A percentile compares a stretch with the other conserved stretches of the same genome.
phyloP scores from a whole-genome alignment of 495 filamentous ascomycete genomes.

The Letharia lupina region DNA sequence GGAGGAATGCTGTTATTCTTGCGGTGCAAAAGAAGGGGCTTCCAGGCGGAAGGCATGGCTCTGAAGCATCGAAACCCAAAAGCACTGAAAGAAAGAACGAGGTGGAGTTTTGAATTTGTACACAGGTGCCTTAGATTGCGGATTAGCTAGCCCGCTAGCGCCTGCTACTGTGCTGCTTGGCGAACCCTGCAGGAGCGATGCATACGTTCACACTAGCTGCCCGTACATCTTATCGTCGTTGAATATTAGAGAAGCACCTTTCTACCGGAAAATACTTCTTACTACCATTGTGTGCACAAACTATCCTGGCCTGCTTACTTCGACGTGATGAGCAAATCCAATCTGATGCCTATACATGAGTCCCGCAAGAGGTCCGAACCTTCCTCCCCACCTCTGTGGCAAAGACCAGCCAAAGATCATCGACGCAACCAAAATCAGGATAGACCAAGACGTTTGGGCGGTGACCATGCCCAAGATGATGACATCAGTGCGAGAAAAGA shows the following conservation, averaged over 20 bases:
- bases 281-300: not conserved
- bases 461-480: conserved; percentile 5
- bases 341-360: conserved; percentile 1
- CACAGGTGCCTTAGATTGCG: not conserved
- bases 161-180: not conserved
- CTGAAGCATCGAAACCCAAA: not conserved
- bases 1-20: conserved; percentile 33
- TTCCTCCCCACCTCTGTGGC: conserved; percentile 13
- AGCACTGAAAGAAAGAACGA: not conserved
- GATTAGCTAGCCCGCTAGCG: not conserved
- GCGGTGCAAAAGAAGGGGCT: conserved; percentile 27
- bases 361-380: conserved; percentile 16
- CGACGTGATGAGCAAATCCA: not conserved
- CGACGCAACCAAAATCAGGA: conserved; percentile 14
- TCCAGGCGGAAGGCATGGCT: conserved; percentile 38
- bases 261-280: not conserved
- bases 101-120: not conserved
- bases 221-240: not conserved
- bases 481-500: conserved; percentile 12
- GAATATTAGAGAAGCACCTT: not conserved
- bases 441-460: conserved; percentile 11
- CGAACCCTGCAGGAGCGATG: not conserved
- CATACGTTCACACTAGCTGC: not conserved
- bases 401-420: conserved; percentile 17
- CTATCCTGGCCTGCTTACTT: not conserved